Base-by-base conservation (phyloP, 345 rosid genomes). In the Punica granatum region DNA sequence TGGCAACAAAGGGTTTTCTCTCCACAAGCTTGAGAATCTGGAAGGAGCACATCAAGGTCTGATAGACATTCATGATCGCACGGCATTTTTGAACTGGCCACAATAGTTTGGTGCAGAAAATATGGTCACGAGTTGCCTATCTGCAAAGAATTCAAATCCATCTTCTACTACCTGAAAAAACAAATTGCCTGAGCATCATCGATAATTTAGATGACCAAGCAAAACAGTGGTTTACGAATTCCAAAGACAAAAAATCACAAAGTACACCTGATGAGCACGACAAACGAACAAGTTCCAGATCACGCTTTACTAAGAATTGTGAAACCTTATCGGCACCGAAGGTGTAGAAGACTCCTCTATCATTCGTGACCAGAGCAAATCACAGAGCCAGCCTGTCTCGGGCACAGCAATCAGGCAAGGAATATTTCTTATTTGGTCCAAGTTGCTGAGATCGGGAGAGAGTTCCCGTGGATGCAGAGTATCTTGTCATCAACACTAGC, bases 71-170 rank as follows among this genome's bases (percentile, higher is more conserved):
- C 98, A 92, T 92, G 92, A 92, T 81, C 3, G 97, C 96, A 73
- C 98, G 23, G 98, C 98, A 82, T 92, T 92, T 74, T 92, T 93
- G 78, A 88, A 92, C 74, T 92, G 97, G 28, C n/a, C n/a, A 74
- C 97, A 87, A 73, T 90, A 90, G 77, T 88, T 88, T 21, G 98
- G 98, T 54, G 98, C 98, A 33, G 97, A 90, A 77, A 92, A 92
- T 73, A 92, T 85, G 15, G 97, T 92, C 60, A 92, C 98, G 37
- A 90, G 97, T 65, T 88, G 90, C 70, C 96, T 86, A 32, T 88
- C 89, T 10, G 98, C 97, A 77, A 92, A 92, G 85, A 92, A 92
- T 75, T 92, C 98, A 74, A 90, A 92, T 79, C 66, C 66, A 19
- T 63, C 44, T 41, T 63, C 30, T 16, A 92, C 98, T 25, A 92